Percentiles rank a stretch among this genome's conserved stretches.
Evolutionary conservation across 345 rosid species (phyloP).

Genomic region (Salix brachista): DNA sequence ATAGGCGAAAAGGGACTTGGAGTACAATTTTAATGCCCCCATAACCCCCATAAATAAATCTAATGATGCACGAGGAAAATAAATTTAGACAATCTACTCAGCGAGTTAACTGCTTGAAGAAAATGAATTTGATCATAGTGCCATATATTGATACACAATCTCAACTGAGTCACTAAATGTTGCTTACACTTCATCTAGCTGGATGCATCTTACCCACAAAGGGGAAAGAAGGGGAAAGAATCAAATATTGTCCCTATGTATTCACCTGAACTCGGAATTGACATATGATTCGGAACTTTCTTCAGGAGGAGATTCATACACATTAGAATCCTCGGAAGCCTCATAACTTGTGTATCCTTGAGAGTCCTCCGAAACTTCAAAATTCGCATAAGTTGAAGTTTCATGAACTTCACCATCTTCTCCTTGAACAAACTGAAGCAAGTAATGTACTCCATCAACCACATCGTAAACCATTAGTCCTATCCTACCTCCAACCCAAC

Average conservation of each 20-base stretch:
- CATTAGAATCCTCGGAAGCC: slow-evolving; percentile 6
- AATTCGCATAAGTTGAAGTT: not conserved
- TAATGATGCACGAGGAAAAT: not conserved
- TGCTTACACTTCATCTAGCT: not conserved
- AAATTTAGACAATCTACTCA: not conserved
- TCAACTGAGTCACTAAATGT: not conserved
- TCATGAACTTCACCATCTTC: slow-evolving; percentile 22
- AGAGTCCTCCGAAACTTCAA: slow-evolving; percentile 3
- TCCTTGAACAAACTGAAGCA: slow-evolving; percentile 41
- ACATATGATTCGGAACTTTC: slow-evolving; percentile 11
- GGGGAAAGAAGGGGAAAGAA: not conserved
- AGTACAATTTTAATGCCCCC: not conserved
- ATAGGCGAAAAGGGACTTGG: not conserved
- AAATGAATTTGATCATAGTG: not conserved
- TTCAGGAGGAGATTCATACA: slow-evolving; percentile 11
- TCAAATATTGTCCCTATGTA: not conserved
- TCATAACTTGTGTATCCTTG: not conserved
- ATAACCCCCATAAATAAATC: not conserved
- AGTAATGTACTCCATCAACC: slow-evolving; percentile 57
- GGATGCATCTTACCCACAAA: not conserved
- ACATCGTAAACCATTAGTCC: slow-evolving; percentile 93
- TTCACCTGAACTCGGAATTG: slow-evolving; percentile 8
- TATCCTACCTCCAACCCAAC: slow-evolving; percentile 95
- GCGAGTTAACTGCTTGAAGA: not conserved
- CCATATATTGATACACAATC: not conserved